Conservation (phyloP, 805 yeast species). For the Schwanniomyces yamadae region DNA sequence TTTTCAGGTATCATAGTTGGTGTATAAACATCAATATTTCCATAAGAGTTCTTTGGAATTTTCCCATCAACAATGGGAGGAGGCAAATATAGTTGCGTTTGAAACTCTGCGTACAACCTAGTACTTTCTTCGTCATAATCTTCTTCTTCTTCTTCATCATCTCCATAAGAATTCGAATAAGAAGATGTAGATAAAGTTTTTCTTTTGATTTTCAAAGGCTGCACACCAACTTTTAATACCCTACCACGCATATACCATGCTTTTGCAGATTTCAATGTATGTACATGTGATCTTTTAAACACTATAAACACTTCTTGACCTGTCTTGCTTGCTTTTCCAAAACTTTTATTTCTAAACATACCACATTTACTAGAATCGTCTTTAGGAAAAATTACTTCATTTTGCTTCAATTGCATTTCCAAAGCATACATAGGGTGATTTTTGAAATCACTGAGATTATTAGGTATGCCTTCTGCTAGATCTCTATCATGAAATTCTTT, state of each 20-base stretch:
- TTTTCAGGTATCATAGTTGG: conserved; percentile 83
- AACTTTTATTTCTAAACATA: conserved; percentile 48
- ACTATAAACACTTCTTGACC: conserved; percentile 49
- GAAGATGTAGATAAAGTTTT: conserved; percentile 14
- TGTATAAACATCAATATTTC: conserved; percentile 79
- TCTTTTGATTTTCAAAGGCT: conserved; percentile 53
- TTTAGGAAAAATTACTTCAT: conserved; percentile 69
- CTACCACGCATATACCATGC: conserved; percentile 89
- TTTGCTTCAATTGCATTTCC: conserved; percentile 68
- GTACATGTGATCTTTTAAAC: conserved; percentile 65
- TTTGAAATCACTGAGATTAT: conserved; percentile 74
- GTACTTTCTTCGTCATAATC: conserved; percentile 54
- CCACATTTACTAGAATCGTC: conserved; percentile 63
- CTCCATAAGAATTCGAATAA: conserved; percentile 1
- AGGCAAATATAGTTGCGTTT: conserved; percentile 71
- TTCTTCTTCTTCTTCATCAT: conserved; percentile 21
- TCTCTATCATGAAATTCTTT: conserved; percentile 62
- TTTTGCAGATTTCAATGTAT: conserved; percentile 64
- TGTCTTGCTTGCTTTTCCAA: conserved; percentile 28
- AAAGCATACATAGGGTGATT: conserved; percentile 85
- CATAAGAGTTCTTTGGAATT: conserved; percentile 73
- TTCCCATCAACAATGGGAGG: conserved; percentile 64
- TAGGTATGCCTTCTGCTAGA: conserved; percentile 82
- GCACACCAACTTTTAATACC: conserved; percentile 65
- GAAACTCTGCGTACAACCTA: conserved; percentile 72